Base-by-base conservation (phyloP, 129 eudicot genomes). In the Cynara cardunculus region DNA sequence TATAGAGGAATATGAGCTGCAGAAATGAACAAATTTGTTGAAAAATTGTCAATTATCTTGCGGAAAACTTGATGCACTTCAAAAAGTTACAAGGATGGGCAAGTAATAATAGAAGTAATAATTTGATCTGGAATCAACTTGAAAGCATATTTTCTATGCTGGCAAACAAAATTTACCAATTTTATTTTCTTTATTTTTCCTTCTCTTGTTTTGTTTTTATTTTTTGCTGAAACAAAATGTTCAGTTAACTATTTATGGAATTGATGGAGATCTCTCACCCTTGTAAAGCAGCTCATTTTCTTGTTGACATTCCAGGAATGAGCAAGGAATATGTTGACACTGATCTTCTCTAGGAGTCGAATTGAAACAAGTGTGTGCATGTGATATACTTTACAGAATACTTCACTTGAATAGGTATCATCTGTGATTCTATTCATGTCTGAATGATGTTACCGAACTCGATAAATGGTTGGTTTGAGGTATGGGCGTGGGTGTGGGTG, bases 1-100 rank as follows among this genome's bases (percentile, higher is more conserved):
- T 95, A 95, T 31, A 89, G 73, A 30, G 99, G 99, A 76, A 95
- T 92, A 62, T 90, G 94, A 71, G 99, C 99, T 95, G 94, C 90
- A 90, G 85, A 59, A 34, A 49, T 83, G 25, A 86, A 79, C 69
- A n/a, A 25, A 39, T 19, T 72, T n/a, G 11, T 71, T 64, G 77
- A 31, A 61, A 28, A 69, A 70, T 16, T 34, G 56, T 72, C 31
- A 19, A 7, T 7, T 1, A 72, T 8, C 30, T 72, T 71, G 59
- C 56, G 12, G 56, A 71, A 34, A 35, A 0, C 7, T 22, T 19
- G 44, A 70, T 31, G n/a, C 44, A 28, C 13, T 28, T 69, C 13
- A 18, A 46, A 16, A 13, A 69, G 19, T 59, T 21, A 19, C 26
- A 61, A 19, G 27, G 5, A 21, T 0, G 12, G 7, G 13, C 26